phyloP scores from a whole-genome alignment of 192 early-diverging fungal species.

The Spinellus fusiger region DNA sequence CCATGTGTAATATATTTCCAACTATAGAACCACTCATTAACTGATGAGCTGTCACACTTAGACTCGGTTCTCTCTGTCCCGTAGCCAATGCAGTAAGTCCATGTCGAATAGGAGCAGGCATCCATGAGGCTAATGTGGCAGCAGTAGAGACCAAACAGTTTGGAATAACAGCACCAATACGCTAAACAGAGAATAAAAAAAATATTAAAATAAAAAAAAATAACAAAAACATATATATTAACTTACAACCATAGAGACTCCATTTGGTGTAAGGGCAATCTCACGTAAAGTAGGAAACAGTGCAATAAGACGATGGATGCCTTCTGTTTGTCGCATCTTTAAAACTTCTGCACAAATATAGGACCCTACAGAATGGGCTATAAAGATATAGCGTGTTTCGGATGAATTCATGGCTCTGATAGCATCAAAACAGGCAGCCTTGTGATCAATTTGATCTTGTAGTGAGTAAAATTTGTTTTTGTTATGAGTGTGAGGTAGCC shows the following conservation, averaged over 20 bases:
- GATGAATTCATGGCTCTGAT: conserved; percentile 40
- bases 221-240: not conserved
- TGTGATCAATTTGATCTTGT: conserved; percentile 62
- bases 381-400: conserved; percentile 44
- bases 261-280: conserved; percentile 74
- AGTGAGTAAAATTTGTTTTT: conserved; percentile 35
- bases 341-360: conserved; percentile 53
- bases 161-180: conserved; percentile 23
- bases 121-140: conserved; percentile 23
- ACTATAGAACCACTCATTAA: conserved; percentile 59
- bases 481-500: not conserved
- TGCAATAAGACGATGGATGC: conserved; percentile 56
- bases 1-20: conserved; percentile 64
- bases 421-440: conserved; percentile 56
- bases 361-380: conserved; percentile 64
- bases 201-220: not conserved
- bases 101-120: conserved; percentile 34
- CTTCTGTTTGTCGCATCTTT: conserved; percentile 52
- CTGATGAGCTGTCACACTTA: conserved; percentile 56
- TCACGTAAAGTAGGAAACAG: conserved; percentile 79
- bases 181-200: conserved; percentile 2
- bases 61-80: conserved; percentile 33
- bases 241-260: conserved; percentile 50
- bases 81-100: conserved; percentile 31
- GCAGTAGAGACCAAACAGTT: conserved; percentile 9